Conservation (phyloP, 768 basidiomycete species). For the Kwoniella mangroviensis region DNA sequence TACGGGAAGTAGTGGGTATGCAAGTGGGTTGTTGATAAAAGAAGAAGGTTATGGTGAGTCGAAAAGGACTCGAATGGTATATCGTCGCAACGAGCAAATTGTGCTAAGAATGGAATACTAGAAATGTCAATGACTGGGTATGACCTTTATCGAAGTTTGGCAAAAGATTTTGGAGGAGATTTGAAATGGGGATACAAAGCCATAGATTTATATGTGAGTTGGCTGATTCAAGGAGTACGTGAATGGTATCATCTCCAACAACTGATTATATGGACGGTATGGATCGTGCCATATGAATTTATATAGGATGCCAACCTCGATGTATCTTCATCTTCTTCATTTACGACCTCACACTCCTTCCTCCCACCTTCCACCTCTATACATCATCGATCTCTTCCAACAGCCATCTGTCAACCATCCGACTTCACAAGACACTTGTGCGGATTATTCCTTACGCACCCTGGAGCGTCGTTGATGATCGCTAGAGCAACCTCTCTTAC, state of each 20-base stretch:
- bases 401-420: not conserved
- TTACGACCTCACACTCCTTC: too few relatives aligned
- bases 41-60: slow-evolving; percentile 57
- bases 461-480: slow-evolving; percentile 29
- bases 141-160: slow-evolving; percentile 72
- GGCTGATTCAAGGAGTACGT: not conserved
- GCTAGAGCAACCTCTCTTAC: slow-evolving; percentile 26
- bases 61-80: not conserved
- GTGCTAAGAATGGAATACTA: not conserved
- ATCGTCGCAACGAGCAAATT: not conserved
- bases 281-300: too few relatives aligned
- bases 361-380: not conserved
- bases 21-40: slow-evolving; percentile 66
- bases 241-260: too few relatives aligned
- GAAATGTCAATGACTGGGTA: slow-evolving; percentile 69
- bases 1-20: slow-evolving; percentile 33
- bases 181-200: slow-evolving; percentile 78
- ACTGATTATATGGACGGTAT: too few relatives aligned
- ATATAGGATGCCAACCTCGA: too few relatives aligned
- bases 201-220: slow-evolving; percentile 59
- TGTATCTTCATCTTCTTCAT: too few relatives aligned
- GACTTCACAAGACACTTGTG: slow-evolving; percentile 6
- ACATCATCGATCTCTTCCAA: not conserved
- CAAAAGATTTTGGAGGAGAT: slow-evolving; percentile 68
- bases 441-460: slow-evolving; percentile 26